A percentile compares a stretch with the other conserved stretches of the same genome.
Evolutionary conservation across 176 grass and related monocot genomes (phyloP).

Genomic region (Themeda triandra): DNA sequence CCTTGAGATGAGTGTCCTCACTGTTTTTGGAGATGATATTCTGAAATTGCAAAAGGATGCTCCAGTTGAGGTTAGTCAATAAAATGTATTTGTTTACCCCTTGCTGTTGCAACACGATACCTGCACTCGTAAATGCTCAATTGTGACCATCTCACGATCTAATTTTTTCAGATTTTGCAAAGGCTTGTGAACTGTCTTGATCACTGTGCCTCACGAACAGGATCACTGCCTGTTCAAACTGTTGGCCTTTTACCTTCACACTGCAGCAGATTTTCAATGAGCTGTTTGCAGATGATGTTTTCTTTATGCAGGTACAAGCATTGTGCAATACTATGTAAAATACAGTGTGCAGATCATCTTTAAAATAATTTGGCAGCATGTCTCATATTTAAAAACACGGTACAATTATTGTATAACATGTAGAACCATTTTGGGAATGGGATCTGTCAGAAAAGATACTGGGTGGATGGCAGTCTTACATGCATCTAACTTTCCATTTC

Average conservation of each 20-base stretch:
- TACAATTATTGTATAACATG: not conserved
- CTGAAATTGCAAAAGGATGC: slow-evolving; percentile 82
- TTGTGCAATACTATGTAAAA: not conserved
- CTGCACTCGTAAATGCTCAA: slow-evolving; percentile 12
- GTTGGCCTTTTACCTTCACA: slow-evolving; percentile 86
- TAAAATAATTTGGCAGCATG: slow-evolving; percentile 12
- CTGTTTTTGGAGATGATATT: slow-evolving; percentile 69
- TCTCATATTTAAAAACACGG: slow-evolving; percentile 4
- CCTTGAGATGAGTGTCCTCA: slow-evolving; percentile 89
- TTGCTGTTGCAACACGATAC: not conserved
- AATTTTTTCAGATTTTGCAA: slow-evolving; percentile 77
- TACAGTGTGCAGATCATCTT: not conserved
- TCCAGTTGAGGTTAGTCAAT: slow-evolving; percentile 63
- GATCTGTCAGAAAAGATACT: not conserved
- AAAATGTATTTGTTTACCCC: slow-evolving; percentile 18
- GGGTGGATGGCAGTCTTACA: not conserved
- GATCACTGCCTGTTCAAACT: slow-evolving; percentile 86
- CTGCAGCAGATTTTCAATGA: slow-evolving; percentile 91
- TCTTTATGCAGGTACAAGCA: slow-evolving; percentile 82
- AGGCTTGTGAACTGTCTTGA: slow-evolving; percentile 90
- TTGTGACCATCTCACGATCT: slow-evolving; percentile 4
- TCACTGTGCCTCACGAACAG: slow-evolving; percentile 93
- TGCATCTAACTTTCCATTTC: not conserved
- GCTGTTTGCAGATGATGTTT: slow-evolving; percentile 96
- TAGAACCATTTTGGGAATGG: not conserved